Evolutionary conservation across 805 yeast species (phyloP).

Genomic region (Candida odintsovae): DNA sequence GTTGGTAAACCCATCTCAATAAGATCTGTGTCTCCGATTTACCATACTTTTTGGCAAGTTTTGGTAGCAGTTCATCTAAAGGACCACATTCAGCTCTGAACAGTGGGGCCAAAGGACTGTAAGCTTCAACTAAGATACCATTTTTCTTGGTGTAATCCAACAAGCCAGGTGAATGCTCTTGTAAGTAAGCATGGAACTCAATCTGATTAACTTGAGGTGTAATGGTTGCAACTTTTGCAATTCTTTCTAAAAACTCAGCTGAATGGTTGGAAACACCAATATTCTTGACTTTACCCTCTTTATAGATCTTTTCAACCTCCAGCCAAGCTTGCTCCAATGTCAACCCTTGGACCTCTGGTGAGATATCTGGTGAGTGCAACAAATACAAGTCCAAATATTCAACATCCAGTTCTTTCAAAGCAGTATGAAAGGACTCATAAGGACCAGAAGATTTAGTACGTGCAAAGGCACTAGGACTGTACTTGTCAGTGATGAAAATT

Average conservation of each 20-base stretch:
- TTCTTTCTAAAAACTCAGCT: slow-evolving; percentile 8
- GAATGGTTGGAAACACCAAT: slow-evolving; percentile 19
- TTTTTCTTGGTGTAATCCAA: slow-evolving; percentile 9
- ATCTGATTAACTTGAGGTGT: slow-evolving; percentile 17
- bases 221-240: slow-evolving; percentile 7
- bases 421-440: slow-evolving; percentile 44
- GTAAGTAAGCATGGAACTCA: slow-evolving; percentile 16
- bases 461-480: neutral
- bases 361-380: slow-evolving; percentile 68
- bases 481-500: slow-evolving; percentile 45
- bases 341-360: slow-evolving; percentile 36
- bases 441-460: slow-evolving; percentile 50
- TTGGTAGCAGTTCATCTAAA: slow-evolving; percentile 30
- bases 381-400: slow-evolving; percentile 76
- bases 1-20: slow-evolving; percentile 59
- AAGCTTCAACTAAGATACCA: slow-evolving; percentile 16
- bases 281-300: slow-evolving; percentile 8
- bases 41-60: slow-evolving; percentile 45
- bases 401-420: slow-evolving; percentile 55
- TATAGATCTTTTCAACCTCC: slow-evolving; percentile 8
- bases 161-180: slow-evolving; percentile 11
- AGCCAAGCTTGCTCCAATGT: slow-evolving; percentile 31
- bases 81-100: slow-evolving; percentile 33
- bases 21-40: slow-evolving; percentile 52
- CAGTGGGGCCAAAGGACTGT: slow-evolving; percentile 27